Evolutionary conservation across 306 rosid genomes (phyloP).

Genomic region (Cucumis cinereus): DNA sequence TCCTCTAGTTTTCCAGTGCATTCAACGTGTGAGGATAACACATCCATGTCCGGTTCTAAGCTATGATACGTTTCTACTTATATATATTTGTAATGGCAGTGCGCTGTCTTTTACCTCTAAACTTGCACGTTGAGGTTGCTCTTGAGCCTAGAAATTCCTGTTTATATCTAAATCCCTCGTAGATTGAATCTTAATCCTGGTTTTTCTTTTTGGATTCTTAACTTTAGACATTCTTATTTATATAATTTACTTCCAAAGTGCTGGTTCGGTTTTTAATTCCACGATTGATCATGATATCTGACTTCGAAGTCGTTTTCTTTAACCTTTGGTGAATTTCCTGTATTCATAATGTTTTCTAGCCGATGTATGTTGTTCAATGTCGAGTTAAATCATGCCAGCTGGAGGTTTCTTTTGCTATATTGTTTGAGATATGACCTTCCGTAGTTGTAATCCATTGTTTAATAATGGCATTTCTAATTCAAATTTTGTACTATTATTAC

Average conservation of each 20-base stretch:
- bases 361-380: background rate
- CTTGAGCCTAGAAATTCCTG: background rate
- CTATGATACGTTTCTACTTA: slow-evolving; percentile 1
- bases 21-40: background rate
- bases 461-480: slow-evolving; percentile 12
- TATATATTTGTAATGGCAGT: background rate
- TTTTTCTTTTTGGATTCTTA: background rate
- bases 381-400: background rate
- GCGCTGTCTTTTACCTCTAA: background rate
- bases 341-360: background rate
- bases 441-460: background rate
- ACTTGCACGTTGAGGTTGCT: slow-evolving; percentile 8
- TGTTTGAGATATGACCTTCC: background rate
- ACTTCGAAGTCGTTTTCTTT: background rate
- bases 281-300: background rate
- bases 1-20: slow-evolving; percentile 8
- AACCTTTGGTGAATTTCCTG: background rate
- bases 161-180: background rate
- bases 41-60: background rate
- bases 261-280: background rate
- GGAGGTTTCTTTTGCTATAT: background rate
- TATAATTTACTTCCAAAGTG: background rate
- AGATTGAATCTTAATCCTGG: background rate
- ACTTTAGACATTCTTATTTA: background rate
- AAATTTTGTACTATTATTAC: background rate